Conservation (phyloP, 2,329 filamentous ascomycete genomes). For the Periglandula ipomoeae region DNA sequence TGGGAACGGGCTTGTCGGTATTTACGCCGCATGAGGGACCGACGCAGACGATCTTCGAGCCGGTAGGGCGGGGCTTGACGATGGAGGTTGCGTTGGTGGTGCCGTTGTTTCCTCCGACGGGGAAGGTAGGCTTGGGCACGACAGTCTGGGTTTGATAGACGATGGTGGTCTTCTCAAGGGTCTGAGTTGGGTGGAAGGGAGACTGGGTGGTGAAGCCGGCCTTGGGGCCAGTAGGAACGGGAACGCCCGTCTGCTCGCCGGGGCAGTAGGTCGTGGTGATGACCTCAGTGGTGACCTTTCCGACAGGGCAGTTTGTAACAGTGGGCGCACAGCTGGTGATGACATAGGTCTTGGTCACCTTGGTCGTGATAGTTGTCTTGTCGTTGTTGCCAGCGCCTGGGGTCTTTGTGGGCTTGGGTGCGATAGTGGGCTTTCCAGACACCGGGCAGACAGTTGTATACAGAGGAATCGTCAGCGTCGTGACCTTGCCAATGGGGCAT, state of each 20-base stretch:
- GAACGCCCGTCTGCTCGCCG: too few relatives aligned
- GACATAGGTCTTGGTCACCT: too few relatives aligned
- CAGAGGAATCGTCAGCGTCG: conserved; percentile 27
- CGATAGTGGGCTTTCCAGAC: too few relatives aligned
- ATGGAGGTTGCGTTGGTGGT: conserved; percentile 3
- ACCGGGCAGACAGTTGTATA: too few relatives aligned
- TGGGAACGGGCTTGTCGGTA: not conserved
- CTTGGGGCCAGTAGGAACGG: too few relatives aligned
- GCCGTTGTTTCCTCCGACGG: not conserved
- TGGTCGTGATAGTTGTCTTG: too few relatives aligned
- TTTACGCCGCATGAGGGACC: conserved; percentile 1
- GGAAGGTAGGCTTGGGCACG: not conserved
- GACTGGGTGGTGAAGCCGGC: not conserved
- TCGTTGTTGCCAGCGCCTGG: too few relatives aligned
- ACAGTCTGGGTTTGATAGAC: not conserved
- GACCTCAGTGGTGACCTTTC: too few relatives aligned
- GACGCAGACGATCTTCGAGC: too few relatives aligned
- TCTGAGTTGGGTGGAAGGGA: not conserved
- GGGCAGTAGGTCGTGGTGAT: conserved; percentile 35
- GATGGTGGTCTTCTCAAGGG: conserved; percentile 3
- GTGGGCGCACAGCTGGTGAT: too few relatives aligned
- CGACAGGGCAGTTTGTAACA: too few relatives aligned
- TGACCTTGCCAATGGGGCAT: conserved; percentile 24
- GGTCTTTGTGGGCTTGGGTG: too few relatives aligned
- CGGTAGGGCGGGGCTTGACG: conserved; percentile 1